Evolutionary conservation across 139 green algal genomes (phyloP), one percentile per base, ranked within the genome.

Genomic region (Diplosphaera chodatii): DNA sequence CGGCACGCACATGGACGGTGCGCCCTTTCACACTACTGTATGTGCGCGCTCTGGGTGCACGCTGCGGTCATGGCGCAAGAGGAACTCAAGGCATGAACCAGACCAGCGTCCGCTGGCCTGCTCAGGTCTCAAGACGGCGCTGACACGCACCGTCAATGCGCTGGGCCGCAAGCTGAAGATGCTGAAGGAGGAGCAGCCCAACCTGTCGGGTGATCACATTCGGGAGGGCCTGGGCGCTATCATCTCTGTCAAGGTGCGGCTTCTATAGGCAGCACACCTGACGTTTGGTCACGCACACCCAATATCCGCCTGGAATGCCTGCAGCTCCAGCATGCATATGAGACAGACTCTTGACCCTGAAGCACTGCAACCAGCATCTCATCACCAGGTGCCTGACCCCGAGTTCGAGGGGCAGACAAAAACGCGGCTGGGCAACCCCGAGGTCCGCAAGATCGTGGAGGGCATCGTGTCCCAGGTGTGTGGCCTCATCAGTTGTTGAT

Each of bases 351-450:
- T n/a, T n/a, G n/a, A n/a, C n/a, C n/a, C n/a, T n/a, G n/a, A n/a
- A 25, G 16, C 18, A 25, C 10, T 25, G 48, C 25, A n/a, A n/a
- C n/a, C n/a, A 23, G 48, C 48, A 23, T 27, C 18, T 59, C 33
- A 4, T 18, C 4, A 69, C 30, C 82, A 90, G 83, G 85, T 98
- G 32, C 87, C 85, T 16, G 64, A 93, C 67, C 94, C 95, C 5
- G 94, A 98, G 85, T 99, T 99, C 83, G 93, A 99, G 80, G 95
- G 95, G 4, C 95, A 99, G 85, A 99, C 95, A 40, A 99, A 99
- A 83, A 96, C 92, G 23, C 82, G 92, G 65, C 85, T 99, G 63
- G 92, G 93, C 77, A 98, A 98, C 76, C 89, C 91, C 3, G 92
- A 96, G 74, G 95, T 97, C 13, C 77, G 88, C 22, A 86, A 79